Evolutionary conservation across 306 rosid species (phyloP).

Genomic region (Spatholobus suberectus): DNA sequence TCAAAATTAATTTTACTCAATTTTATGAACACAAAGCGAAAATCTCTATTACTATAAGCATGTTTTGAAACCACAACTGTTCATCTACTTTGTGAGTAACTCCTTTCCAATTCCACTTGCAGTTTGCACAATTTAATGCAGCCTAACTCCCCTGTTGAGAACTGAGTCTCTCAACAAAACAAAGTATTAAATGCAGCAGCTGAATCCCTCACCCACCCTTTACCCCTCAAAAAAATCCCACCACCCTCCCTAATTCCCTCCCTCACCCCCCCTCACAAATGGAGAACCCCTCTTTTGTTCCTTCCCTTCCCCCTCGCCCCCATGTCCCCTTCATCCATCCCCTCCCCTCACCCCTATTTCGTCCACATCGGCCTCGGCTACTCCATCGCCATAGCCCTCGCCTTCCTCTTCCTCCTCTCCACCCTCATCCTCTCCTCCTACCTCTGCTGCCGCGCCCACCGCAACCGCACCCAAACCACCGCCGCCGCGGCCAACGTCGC

Average conservation of each 20-base stretch:
- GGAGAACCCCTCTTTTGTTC: constrained; percentile 49
- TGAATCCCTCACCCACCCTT: constrained; percentile 70
- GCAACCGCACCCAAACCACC: constrained; percentile 13
- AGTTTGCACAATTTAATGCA: background rate
- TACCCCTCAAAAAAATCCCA: constrained; percentile 44
- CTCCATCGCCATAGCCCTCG: constrained; percentile 89
- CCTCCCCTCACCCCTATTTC: constrained; percentile 51
- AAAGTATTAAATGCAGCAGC: constrained; percentile 80
- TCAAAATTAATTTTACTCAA: too few relatives aligned
- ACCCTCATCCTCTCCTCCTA: constrained; percentile 83
- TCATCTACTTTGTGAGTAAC: too few relatives aligned
- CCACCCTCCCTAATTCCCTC: constrained; percentile 28
- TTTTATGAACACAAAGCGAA: background rate
- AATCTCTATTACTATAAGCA: too few relatives aligned
- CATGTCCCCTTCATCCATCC: constrained; percentile 45
- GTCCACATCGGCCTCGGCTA: constrained; percentile 89
- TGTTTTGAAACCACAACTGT: too few relatives aligned
- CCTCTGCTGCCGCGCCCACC: constrained; percentile 72
- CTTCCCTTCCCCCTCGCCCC: background rate
- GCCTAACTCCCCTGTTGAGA: background rate
- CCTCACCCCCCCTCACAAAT: constrained; percentile 43
- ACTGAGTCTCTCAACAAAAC: constrained; percentile 10
- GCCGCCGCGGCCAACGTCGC: background rate
- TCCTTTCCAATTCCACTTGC: background rate
- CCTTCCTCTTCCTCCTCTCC: constrained; percentile 84